A percentile compares a stretch with the other conserved stretches of the same genome.
These are phyloP conservation scores for Yamadazyma atlantica DNA, from an alignment of 1,139 yeast species.

Conservation along the genomic window DNA sequence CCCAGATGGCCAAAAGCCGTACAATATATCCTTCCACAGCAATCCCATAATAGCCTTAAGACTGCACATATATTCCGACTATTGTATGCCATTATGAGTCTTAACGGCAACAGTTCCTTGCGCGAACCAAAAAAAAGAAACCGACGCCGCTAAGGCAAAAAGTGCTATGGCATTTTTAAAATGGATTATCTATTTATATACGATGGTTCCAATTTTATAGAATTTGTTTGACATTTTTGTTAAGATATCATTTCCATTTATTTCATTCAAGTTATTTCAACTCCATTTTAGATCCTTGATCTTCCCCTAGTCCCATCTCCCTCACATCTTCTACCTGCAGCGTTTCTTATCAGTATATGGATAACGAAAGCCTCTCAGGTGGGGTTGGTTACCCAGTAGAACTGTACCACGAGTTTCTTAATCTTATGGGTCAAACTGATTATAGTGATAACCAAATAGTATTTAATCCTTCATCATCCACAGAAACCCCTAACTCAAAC, in stretches of 20 bases:
- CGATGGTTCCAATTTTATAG: too few relatives aligned
- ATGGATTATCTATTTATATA: too few relatives aligned
- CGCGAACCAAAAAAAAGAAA: background rate
- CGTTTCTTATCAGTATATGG: too few relatives aligned
- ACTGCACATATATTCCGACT: background rate
- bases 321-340: background rate
- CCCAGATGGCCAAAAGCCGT: background rate
- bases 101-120: background rate
- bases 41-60: background rate
- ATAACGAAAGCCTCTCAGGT: background rate
- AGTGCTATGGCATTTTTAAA: background rate
- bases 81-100: background rate
- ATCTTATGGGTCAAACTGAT: constrained; percentile 27
- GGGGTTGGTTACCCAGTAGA: constrained; percentile 18
- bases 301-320: background rate
- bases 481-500: too few relatives aligned
- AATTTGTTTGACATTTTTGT: too few relatives aligned
- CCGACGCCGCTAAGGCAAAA: background rate
- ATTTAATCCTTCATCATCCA: constrained; percentile 7
- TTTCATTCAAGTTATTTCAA: too few relatives aligned
- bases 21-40: background rate
- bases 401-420: constrained; percentile 33
- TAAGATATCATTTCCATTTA: too few relatives aligned
- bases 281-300: background rate
- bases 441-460: constrained; percentile 19